Percentiles rank a stretch among this genome's conserved stretches.
Evolutionary conservation across 1,284 basidiomycete genomes (phyloP).

Genomic region (Pyrrhoderma lamaoense): DNA sequence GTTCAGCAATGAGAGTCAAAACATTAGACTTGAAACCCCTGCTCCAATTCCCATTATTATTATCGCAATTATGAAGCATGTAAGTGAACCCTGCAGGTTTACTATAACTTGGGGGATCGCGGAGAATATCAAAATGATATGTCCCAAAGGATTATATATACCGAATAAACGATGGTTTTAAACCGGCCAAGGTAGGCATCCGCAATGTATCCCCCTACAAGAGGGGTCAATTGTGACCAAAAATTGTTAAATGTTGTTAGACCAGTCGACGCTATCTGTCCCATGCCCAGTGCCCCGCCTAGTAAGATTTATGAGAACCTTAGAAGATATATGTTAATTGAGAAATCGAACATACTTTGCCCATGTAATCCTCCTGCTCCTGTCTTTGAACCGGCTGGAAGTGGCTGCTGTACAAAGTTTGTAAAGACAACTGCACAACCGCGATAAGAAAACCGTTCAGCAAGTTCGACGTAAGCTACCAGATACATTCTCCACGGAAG

Average conservation of each 20-base stretch:
- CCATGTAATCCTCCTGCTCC: conserved; percentile 51
- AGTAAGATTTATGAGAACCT: not conserved
- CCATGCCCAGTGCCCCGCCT: conserved; percentile 58
- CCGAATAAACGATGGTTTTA: conserved; percentile 59
- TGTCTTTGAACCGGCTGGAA: conserved; percentile 59
- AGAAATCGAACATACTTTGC: conserved; percentile 27
- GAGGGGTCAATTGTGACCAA: conserved; percentile 55
- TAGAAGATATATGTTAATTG: not conserved
- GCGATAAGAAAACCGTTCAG: conserved; percentile 71
- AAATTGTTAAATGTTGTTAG: conserved; percentile 58
- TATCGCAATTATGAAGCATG: conserved; percentile 57
- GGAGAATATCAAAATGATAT: conserved; percentile 68
- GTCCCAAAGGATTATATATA: conserved; percentile 56
- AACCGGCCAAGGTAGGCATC: conserved; percentile 70
- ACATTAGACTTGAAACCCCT: conserved; percentile 81
- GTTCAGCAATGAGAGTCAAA: conserved; percentile 74
- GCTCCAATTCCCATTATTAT: conserved; percentile 65
- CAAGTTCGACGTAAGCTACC: conserved; percentile 64
- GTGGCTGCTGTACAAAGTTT: conserved; percentile 66
- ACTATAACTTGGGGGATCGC: conserved; percentile 67
- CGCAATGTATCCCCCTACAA: conserved; percentile 65
- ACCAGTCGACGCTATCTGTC: conserved; percentile 63
- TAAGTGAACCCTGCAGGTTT: conserved; percentile 46
- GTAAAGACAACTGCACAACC: conserved; percentile 64
- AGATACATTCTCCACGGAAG: conserved; percentile 63